Evolutionary conservation across 352 stramenopile genomes (phyloP).

Genomic region (Pythium phragmitis): DNA sequence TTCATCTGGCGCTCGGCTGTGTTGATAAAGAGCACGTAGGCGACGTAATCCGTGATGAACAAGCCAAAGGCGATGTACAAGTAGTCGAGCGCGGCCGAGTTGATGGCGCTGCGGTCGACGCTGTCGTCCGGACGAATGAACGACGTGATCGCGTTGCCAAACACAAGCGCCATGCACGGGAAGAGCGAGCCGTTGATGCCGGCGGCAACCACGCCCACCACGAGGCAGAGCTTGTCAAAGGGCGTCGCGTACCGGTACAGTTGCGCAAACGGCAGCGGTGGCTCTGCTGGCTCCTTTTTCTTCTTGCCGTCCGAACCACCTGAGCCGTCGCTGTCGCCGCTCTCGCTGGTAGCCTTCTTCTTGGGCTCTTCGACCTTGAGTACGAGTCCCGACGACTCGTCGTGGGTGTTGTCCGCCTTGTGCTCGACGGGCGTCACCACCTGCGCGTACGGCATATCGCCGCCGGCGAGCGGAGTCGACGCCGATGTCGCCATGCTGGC

Average conservation of each 20-base stretch:
- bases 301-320: no score
- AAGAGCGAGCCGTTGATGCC: constrained; percentile 33
- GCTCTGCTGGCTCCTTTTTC: no score
- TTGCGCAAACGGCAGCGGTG: neutral
- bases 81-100: constrained; percentile 33
- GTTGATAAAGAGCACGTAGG: constrained; percentile 34
- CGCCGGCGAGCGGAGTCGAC: no score
- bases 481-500: no score
- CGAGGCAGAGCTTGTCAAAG: constrained; percentile 31
- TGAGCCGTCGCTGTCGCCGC: no score
- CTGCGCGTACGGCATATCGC: no score
- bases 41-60: constrained; percentile 37
- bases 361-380: no score
- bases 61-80: constrained; percentile 34
- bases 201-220: constrained; percentile 23
- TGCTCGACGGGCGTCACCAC: no score
- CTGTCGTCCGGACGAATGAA: constrained; percentile 19
- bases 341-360: no score
- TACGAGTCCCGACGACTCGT: no score
- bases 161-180: constrained; percentile 45
- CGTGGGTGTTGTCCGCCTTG: no score
- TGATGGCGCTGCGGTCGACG: constrained; percentile 30
- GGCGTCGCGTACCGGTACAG: constrained; percentile 37
- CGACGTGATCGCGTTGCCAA: constrained; percentile 34
- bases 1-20: constrained; percentile 44